Evolutionary conservation across 345 rosid genomes (phyloP).

Genomic region (Barbarea vulgaris): DNA sequence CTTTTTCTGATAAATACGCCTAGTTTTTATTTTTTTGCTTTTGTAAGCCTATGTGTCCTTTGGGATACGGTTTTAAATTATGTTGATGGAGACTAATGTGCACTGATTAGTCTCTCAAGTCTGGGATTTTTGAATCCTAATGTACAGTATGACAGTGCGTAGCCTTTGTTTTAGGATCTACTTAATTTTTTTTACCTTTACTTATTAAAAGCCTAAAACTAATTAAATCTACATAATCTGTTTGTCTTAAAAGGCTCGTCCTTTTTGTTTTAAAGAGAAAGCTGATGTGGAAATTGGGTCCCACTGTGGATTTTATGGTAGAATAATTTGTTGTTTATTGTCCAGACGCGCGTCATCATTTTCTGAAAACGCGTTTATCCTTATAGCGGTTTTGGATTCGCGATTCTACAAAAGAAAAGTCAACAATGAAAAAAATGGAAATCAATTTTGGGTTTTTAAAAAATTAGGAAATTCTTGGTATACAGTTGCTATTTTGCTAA

Average conservation of each 20-base stretch:
- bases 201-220: constrained; percentile 21
- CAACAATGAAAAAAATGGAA: not conserved
- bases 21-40: not conserved
- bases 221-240: constrained; percentile 9
- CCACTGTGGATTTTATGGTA: not conserved
- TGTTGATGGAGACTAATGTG: constrained; percentile 26
- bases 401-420: constrained; percentile 1
- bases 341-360: constrained; percentile 16
- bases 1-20: constrained; percentile 6
- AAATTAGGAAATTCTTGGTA: not conserved
- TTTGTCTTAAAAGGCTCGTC: constrained; percentile 20
- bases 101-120: constrained; percentile 1
- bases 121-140: constrained; percentile 27
- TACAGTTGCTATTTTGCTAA: not conserved
- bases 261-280: not conserved
- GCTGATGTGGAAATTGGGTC: constrained; percentile 13
- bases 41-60: constrained; percentile 9
- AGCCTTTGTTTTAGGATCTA: constrained; percentile 24
- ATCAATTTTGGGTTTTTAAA: not conserved
- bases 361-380: constrained; percentile 16
- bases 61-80: not conserved
- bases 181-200: constrained; percentile 18
- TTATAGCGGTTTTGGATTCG: not conserved
- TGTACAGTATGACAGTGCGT: constrained; percentile 11
- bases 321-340: not conserved